Percentiles rank a stretch among this genome's conserved stretches.
Evolutionary conservation across 2,329 filamentous ascomycete species (phyloP).

Genomic region (Trichophyton schoenleinii): DNA sequence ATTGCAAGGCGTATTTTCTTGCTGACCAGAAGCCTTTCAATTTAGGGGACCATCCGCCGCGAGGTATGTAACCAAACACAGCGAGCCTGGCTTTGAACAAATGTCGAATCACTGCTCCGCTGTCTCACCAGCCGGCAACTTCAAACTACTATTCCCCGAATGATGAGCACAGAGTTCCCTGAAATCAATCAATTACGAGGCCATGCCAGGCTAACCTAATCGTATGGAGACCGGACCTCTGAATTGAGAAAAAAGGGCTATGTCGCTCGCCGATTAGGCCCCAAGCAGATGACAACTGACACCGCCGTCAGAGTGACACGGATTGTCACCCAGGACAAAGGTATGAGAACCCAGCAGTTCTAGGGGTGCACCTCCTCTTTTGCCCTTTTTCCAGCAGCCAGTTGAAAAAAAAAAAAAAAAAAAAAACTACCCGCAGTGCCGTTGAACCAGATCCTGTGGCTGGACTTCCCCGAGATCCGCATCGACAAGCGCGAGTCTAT

Average conservation of each 20-base stretch:
- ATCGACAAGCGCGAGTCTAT: constrained; percentile 89
- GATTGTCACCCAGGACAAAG: constrained; percentile 71
- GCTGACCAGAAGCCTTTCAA: neutral
- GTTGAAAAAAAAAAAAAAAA: neutral
- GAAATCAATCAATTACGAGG: too few relatives aligned
- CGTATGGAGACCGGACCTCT: constrained; percentile 66
- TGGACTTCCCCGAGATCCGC: constrained; percentile 80
- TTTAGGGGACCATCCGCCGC: constrained; percentile 81
- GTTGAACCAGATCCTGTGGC: constrained; percentile 64
- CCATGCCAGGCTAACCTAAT: neutral
- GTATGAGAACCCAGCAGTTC: constrained; percentile 36
- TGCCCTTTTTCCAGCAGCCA: constrained; percentile 4
- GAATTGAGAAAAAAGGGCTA: constrained; percentile 92
- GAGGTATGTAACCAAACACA: constrained; percentile 47
- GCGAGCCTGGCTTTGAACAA: neutral
- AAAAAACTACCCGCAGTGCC: constrained; percentile 42
- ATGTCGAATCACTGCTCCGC: neutral
- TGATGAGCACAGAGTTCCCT: too few relatives aligned
- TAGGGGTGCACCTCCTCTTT: neutral
- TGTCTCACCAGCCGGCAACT: neutral
- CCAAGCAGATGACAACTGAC: constrained; percentile 96
- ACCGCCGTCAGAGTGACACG: constrained; percentile 90
- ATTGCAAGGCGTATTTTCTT: too few relatives aligned
- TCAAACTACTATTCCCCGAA: neutral
- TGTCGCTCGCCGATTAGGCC: constrained; percentile 70